A percentile compares a stretch with the other conserved stretches of the same genome.
Conservation (phyloP, 2,329 filamentous ascomycete genomes). For the Emergomyces pasteurianus region DNA sequence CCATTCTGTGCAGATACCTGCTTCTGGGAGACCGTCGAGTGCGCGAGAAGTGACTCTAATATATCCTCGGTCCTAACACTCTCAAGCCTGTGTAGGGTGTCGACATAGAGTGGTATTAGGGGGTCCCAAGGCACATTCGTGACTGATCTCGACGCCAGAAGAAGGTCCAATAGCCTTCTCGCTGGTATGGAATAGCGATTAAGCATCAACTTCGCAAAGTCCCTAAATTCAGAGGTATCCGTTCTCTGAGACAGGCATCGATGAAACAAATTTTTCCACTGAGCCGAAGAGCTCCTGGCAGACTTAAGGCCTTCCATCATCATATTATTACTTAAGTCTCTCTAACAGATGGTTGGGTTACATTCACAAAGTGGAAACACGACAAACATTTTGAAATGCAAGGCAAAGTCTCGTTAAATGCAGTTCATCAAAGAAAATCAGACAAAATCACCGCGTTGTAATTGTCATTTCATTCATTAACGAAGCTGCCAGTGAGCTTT, state of each 20-base stretch:
- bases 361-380: not conserved
- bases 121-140: constrained; percentile 30
- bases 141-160: constrained; percentile 23
- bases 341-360: not conserved
- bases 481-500: not conserved
- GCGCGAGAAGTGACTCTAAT: constrained; percentile 21
- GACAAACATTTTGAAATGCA: not conserved
- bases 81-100: constrained; percentile 24
- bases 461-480: not conserved
- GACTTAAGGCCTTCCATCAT: not conserved
- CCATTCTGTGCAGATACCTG: constrained; percentile 3
- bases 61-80: constrained; percentile 24
- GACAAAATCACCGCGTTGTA: not conserved
- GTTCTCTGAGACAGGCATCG: constrained; percentile 9
- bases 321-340: not conserved
- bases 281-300: not conserved
- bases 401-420: not conserved
- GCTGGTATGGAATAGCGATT: constrained; percentile 21
- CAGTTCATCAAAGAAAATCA: not conserved
- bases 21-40: constrained; percentile 22
- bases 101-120: constrained; percentile 30
- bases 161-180: constrained; percentile 21
- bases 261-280: constrained; percentile 9
- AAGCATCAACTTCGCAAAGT: constrained; percentile 24
- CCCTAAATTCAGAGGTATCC: constrained; percentile 23